Percentiles rank a stretch among this genome's conserved stretches.
phyloP scores from a whole-genome alignment of 2,329 filamentous ascomycete genomes.

The Penicillium sp. region DNA sequence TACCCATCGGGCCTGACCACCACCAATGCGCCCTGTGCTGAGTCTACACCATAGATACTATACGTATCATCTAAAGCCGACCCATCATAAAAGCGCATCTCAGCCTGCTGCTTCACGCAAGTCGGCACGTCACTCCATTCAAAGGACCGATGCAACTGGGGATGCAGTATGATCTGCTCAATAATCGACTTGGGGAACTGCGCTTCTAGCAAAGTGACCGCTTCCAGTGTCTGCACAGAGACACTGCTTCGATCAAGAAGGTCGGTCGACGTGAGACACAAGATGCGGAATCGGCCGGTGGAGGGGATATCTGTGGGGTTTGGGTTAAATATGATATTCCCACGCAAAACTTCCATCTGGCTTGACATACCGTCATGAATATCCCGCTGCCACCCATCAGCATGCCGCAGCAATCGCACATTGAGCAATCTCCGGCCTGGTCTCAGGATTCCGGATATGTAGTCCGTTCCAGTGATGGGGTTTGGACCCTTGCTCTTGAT shows the following conservation, averaged over 20 bases:
- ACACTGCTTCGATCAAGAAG: slow-evolving; percentile 30
- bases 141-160: slow-evolving; percentile 25
- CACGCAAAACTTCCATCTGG: neutral
- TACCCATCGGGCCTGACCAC: slow-evolving; percentile 42
- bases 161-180: slow-evolving; percentile 38
- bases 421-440: slow-evolving; percentile 36
- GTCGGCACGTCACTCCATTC: slow-evolving; percentile 32
- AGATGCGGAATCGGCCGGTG: slow-evolving; percentile 38
- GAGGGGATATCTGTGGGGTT: slow-evolving; percentile 30
- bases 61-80: slow-evolving; percentile 36
- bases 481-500: slow-evolving; percentile 1
- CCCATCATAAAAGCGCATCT: slow-evolving; percentile 38
- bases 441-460: slow-evolving; percentile 33
- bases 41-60: slow-evolving; percentile 36
- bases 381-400: slow-evolving; percentile 35
- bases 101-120: slow-evolving; percentile 32
- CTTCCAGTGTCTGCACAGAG: slow-evolving; percentile 27
- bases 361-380: slow-evolving; percentile 29
- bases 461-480: slow-evolving; percentile 34
- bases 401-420: slow-evolving; percentile 33
- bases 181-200: slow-evolving; percentile 28
- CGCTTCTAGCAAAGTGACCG: slow-evolving; percentile 20
- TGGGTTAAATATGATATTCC: neutral
- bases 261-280: slow-evolving; percentile 36
- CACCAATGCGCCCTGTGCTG: slow-evolving; percentile 31